phyloP scores from a whole-genome alignment of 495 filamentous ascomycete species.

The Annulohypoxylon bovei region DNA sequence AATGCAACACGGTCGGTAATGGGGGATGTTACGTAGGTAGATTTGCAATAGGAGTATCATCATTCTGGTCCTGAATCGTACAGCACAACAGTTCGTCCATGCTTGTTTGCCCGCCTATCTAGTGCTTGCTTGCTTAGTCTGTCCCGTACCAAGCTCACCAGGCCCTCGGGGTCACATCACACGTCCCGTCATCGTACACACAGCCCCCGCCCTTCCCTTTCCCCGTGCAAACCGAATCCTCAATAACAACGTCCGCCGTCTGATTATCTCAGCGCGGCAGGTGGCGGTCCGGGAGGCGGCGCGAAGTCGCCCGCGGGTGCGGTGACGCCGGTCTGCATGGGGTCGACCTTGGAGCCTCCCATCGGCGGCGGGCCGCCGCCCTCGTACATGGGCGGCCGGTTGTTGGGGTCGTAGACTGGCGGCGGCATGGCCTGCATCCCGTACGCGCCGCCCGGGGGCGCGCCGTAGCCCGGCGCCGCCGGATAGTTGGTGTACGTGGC shows the following conservation, averaged over 20 bases:
- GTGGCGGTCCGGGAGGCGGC: slow-evolving; percentile 59
- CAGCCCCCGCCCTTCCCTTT: background rate
- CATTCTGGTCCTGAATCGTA: slow-evolving; percentile 18
- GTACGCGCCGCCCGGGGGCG: slow-evolving; percentile 49
- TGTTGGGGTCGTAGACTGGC: slow-evolving; percentile 59
- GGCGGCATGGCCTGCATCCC: slow-evolving; percentile 70
- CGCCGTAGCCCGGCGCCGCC: slow-evolving; percentile 24
- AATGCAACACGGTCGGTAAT: background rate
- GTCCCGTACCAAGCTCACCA: background rate
- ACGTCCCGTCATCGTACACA: slow-evolving; percentile 5
- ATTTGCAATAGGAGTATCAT: slow-evolving; percentile 25
- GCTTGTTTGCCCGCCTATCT: background rate
- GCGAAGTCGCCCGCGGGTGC: slow-evolving; percentile 49
- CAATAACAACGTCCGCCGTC: background rate
- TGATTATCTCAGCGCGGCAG: slow-evolving; percentile 45
- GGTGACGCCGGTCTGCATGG: slow-evolving; percentile 56
- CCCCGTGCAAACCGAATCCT: background rate
- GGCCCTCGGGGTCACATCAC: background rate
- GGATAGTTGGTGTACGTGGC: slow-evolving; percentile 49
- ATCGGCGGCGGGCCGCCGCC: slow-evolving; percentile 62
- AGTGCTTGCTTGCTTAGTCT: slow-evolving; percentile 2
- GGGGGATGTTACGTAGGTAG: slow-evolving; percentile 7
- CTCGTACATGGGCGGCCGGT: slow-evolving; percentile 64
- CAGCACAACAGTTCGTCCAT: slow-evolving; percentile 8
- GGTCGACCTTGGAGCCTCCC: slow-evolving; percentile 66